Evolutionary conservation across 164 flowering plant species (phyloP).

Genomic region (Tinospora cordifolia): DNA sequence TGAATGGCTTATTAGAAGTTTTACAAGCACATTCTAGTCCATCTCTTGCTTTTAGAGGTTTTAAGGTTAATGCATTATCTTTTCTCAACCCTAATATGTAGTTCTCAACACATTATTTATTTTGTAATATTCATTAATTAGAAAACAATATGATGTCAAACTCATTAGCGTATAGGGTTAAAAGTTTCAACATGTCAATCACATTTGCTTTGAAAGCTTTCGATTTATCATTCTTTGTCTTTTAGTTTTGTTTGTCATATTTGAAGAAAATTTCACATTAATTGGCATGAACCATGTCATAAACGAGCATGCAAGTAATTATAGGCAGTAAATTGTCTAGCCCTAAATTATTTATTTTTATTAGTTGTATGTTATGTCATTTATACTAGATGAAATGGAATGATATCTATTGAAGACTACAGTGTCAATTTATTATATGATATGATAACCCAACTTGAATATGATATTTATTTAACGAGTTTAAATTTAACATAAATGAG

Average conservation of each 20-base stretch:
- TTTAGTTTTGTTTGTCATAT: neutral
- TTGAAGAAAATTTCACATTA: neutral
- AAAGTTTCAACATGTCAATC: neutral
- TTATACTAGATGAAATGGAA: too few relatives aligned
- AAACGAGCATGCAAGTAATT: too few relatives aligned
- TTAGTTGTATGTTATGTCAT: too few relatives aligned
- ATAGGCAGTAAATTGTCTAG: too few relatives aligned
- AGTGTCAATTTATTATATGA: too few relatives aligned
- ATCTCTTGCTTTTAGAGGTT: neutral
- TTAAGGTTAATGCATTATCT: neutral
- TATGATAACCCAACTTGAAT: too few relatives aligned
- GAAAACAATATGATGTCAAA: neutral
- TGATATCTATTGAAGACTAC: too few relatives aligned
- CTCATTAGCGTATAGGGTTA: neutral
- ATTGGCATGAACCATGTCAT: neutral
- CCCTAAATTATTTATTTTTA: too few relatives aligned
- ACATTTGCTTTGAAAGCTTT: conserved; percentile 1
- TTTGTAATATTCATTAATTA: neutral
- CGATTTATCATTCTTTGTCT: neutral
- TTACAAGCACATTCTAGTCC: neutral
- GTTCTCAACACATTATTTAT: neutral
- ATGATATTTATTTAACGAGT: too few relatives aligned
- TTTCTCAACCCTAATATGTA: neutral
- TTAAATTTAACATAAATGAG: too few relatives aligned
- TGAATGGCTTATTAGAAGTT: neutral